Evolutionary conservation across 129 eudicot genomes (phyloP).

Genomic region (Mikania micrantha): DNA sequence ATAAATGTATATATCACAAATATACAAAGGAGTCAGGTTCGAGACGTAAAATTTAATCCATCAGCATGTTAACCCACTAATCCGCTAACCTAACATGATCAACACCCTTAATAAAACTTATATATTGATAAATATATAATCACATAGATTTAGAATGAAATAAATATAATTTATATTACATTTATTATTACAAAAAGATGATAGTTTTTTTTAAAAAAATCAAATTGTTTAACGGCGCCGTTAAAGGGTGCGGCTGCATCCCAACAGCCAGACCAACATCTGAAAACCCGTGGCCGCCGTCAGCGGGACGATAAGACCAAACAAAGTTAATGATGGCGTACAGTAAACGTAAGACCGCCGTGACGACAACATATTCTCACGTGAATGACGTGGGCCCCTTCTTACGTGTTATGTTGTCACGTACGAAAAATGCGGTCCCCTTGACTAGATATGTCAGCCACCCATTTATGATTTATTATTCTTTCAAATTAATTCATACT

Average conservation of each 20-base stretch:
- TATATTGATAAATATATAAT: too few species aligned
- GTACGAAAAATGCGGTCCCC: constrained; percentile 5
- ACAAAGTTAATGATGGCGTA: constrained; percentile 8
- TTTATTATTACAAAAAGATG: not conserved
- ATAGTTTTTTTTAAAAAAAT: not conserved
- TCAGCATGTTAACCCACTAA: too few species aligned
- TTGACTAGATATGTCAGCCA: constrained; percentile 24
- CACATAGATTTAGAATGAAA: too few species aligned
- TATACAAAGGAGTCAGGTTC: too few species aligned
- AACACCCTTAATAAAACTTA: too few species aligned
- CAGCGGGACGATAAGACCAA: constrained; percentile 13
- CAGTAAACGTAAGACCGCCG: constrained; percentile 14
- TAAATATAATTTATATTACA: too few species aligned
- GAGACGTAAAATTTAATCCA: too few species aligned
- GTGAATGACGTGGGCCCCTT: constrained; percentile 13
- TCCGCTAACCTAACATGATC: too few species aligned
- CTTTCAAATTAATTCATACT: not conserved
- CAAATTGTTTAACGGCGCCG: constrained; percentile 2
- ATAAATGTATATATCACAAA: too few species aligned
- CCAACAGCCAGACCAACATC: constrained; percentile 8
- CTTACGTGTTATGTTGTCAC: constrained; percentile 21
- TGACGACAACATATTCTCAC: constrained; percentile 28
- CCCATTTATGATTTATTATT: not conserved
- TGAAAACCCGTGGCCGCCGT: constrained; percentile 12
- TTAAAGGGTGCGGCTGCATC: constrained; percentile 1